Percentiles rank a stretch among this genome's conserved stretches.
Conservation (phyloP, 2,329 filamentous ascomycete genomes). For the Stagonosporopsis chrysanthemi region DNA sequence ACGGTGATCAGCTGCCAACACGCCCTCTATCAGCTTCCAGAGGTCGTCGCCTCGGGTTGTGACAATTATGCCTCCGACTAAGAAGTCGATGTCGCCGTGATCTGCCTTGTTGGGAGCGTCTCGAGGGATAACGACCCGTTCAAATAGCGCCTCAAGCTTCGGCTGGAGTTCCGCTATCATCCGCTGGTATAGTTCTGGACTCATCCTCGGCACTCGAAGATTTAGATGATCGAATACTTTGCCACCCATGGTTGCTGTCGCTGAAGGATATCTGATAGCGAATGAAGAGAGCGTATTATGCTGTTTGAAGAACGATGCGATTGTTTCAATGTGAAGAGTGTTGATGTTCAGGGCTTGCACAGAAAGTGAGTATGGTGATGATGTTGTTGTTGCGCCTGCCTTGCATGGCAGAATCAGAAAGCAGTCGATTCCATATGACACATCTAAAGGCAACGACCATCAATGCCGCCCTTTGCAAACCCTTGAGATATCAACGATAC, state of each 20-base stretch:
- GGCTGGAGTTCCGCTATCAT: conserved; percentile 58
- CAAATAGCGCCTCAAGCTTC: conserved; percentile 61
- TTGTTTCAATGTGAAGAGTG: neutral
- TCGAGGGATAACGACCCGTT: conserved; percentile 65
- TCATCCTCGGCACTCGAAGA: conserved; percentile 70
- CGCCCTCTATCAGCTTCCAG: conserved; percentile 45
- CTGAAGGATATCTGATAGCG: neutral
- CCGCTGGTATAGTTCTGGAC: conserved; percentile 61
- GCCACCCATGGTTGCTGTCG: conserved; percentile 69
- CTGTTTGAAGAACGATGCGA: neutral
- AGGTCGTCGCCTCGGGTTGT: conserved; percentile 24
- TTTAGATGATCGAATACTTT: conserved; percentile 43
- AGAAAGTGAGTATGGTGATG: neutral
- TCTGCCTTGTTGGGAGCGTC: conserved; percentile 73
- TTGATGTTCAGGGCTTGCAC: neutral
- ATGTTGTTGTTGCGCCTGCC: conserved; percentile 1
- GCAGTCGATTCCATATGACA: neutral
- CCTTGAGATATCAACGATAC: neutral
- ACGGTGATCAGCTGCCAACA: conserved; percentile 56
- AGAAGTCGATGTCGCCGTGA: conserved; percentile 77
- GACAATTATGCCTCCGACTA: conserved; percentile 54
- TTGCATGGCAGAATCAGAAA: conserved; percentile 3
- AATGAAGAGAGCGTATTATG: neutral
- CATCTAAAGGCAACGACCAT: neutral
- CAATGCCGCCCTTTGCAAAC: neutral